phyloP scores from a whole-genome alignment of 1,284 basidiomycete genomes.

The Malassezia vespertilionis region DNA sequence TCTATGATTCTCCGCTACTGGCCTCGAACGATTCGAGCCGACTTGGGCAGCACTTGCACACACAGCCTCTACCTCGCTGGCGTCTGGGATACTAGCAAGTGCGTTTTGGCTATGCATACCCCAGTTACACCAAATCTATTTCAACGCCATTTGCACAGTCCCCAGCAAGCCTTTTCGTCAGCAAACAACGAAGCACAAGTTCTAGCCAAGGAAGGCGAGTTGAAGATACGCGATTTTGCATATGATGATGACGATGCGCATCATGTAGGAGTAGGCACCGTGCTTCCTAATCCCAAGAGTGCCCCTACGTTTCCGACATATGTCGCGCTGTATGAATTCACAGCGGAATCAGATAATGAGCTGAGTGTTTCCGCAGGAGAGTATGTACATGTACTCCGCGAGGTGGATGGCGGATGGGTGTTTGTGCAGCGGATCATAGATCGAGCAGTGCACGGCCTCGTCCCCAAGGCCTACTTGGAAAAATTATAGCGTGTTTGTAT shows the following conservation, averaged over 20 bases:
- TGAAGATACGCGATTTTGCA: slow-evolving; percentile 13
- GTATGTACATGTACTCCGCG: slow-evolving; percentile 1
- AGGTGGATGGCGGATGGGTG: slow-evolving; percentile 10
- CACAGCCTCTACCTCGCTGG: too few species aligned
- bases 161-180: too few species aligned
- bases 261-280: slow-evolving; percentile 6
- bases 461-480: slow-evolving; percentile 15
- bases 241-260: slow-evolving; percentile 3
- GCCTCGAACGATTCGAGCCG: too few species aligned
- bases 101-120: too few species aligned
- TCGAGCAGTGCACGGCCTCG: slow-evolving; percentile 5
- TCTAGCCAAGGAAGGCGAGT: not conserved
- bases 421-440: slow-evolving; percentile 4
- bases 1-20: too few species aligned
- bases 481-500: not conserved
- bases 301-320: not conserved
- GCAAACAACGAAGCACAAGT: too few species aligned
- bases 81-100: too few species aligned
- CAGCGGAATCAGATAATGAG: slow-evolving; percentile 15
- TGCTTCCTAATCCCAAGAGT: not conserved
- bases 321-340: slow-evolving; percentile 13
- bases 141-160: too few species aligned
- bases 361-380: slow-evolving; percentile 11
- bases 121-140: too few species aligned
- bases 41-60: too few species aligned